Base-by-base conservation (phyloP, 2,329 filamentous ascomycete genomes). In the Beauveria pseudobassiana region DNA sequence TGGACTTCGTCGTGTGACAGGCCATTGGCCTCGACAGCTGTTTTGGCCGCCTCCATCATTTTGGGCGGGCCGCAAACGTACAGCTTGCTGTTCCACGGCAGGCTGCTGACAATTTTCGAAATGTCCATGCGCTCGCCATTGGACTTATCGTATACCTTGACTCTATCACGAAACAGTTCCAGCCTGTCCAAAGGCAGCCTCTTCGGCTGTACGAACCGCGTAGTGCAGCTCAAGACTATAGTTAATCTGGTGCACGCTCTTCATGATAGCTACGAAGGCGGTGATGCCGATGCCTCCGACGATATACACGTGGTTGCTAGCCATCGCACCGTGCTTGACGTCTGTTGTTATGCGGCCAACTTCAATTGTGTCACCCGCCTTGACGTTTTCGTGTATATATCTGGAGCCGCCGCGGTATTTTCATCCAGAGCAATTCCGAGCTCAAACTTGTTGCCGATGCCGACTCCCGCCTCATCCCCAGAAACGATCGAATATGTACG, bases 271-370 rank as follows among this genome's bases (percentile, higher is more conserved):
- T 9, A 89, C 67, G 64, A 88, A 88, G 0, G 86, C 86, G 1
- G 87, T 89, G 64, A 89, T 81, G 0, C 86, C 87, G 34, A 89
- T 84, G 0, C 86, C 87, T 10, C 83, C 86, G 0, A 79, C 84
- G 34, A 89, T 80, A 66, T 88, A 83, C 45, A 88, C 75, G 64
- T 88, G 85, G 55, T 82, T 77, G 64, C 82, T 83, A 8, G 82
- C 82, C 1, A 77, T 72, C 2, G 63, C 68, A 0, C 74, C 75
- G 2, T 78, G 70, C 1, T 77, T 77, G 26, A 86, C 77, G 48
- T 78, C 81, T 0, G 73, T 69, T 0, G 79, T 83, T 34, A 86
- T 77, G 38, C 77, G 76, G 2, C 80, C 78, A 1, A 83, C 78
- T 9, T 78, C 75, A 8, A 89, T 65, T 3, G 75, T 65, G 62